Base-by-base conservation (phyloP, 768 basidiomycete species). In the Lactarius tabidus region DNA sequence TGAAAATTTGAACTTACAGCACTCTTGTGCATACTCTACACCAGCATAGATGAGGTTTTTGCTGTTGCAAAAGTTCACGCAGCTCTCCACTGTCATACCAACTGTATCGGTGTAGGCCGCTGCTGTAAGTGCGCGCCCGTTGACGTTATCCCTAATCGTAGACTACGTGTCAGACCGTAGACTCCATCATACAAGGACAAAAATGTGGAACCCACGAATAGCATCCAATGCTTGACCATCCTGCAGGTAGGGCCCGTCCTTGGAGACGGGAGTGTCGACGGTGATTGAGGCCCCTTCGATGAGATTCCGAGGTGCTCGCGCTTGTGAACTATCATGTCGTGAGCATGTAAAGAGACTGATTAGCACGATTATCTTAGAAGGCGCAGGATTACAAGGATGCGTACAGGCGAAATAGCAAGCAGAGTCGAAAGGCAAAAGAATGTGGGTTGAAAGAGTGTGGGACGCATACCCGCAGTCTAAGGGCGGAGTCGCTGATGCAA, bases 21-120 rank as follows among this genome's bases (percentile, higher is more conserved):
- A 88, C 74, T 88, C 83, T 64, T 81, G 77, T 26, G 79, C 82
- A 67, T 80, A 91, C 74, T 91, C 90, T 18, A 85, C 80, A 17
- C 91, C 91, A 20, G 90, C 88, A 68, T 33, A 33, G 33, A 4
- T 8, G 33, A 33, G 33, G 33, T 33, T 33, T 33, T 33, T 33
- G 33, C 3, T 4, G 33, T 33, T 33, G 33, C 8, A 4, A 8
- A 33, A 33, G 78, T 51, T 2, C 66, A 83, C 74, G 69, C 82
- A 84, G 18, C 72, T 72, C 69, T 82, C 85, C 33, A 85, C 79
- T 4, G 90, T 91, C 86, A 91, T 90, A 28, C 74, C 75, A 6
- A 74, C 77, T 18, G 80, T 74, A 69, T 79, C 79, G 15, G 78
- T 74, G 65, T 76, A 84, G 3, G 77, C 74, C 1, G 81, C 76